Conservation (phyloP, 2,329 filamentous ascomycete species). For the Aureobasidium sp. region DNA sequence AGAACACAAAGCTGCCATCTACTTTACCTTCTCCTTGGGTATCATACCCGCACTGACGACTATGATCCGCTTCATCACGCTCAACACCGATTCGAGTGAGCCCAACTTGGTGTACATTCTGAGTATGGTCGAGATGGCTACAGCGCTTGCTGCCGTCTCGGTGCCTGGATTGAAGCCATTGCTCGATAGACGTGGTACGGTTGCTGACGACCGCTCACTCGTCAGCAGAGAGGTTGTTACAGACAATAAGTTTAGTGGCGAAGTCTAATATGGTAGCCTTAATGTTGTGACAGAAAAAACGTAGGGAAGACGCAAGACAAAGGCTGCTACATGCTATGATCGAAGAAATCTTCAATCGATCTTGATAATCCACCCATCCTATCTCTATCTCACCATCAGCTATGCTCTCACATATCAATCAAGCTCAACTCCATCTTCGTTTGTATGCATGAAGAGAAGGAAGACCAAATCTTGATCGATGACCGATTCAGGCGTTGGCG, state of each 20-base stretch:
- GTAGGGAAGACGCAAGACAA: too few species aligned
- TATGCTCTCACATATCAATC: too few species aligned
- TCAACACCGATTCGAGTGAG: slow-evolving; percentile 21
- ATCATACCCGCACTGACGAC: slow-evolving; percentile 21
- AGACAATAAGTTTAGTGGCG: neutral
- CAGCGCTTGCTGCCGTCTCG: slow-evolving; percentile 12
- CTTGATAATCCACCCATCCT: too few species aligned
- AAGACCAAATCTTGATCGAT: too few species aligned
- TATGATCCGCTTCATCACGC: slow-evolving; percentile 19
- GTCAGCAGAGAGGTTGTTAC: neutral
- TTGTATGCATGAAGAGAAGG: too few species aligned
- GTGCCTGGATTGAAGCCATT: slow-evolving; percentile 12
- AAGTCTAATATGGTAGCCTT: neutral
- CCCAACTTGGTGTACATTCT: slow-evolving; percentile 20
- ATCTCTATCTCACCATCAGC: too few species aligned
- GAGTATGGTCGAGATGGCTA: slow-evolving; percentile 15
- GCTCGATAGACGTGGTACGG: neutral
- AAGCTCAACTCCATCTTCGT: too few species aligned
- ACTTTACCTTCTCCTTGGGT: slow-evolving; percentile 20
- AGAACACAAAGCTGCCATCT: slow-evolving; percentile 18
- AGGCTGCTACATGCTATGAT: too few species aligned
- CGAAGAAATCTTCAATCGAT: too few species aligned
- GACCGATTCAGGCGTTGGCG: too few species aligned
- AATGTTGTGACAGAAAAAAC: too few species aligned
- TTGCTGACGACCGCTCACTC: neutral